These are phyloP conservation scores for Hypoxylon fuscum DNA, from an alignment of 495 filamentous ascomycete species.

Conservation along the genomic window DNA sequence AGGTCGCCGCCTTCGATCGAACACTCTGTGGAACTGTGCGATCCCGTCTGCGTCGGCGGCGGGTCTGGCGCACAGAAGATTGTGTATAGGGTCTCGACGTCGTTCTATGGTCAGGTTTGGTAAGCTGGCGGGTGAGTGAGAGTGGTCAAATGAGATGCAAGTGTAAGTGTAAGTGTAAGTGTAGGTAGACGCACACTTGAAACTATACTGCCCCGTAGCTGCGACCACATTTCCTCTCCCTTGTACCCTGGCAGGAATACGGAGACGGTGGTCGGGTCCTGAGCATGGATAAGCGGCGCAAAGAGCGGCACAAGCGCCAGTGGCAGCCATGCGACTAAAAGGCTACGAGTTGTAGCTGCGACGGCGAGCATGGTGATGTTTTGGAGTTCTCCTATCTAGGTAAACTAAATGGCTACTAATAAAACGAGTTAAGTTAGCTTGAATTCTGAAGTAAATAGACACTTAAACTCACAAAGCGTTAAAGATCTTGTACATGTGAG, in stretches of 20 bases:
- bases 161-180: too few species aligned
- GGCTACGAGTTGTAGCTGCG: background rate
- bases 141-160: background rate
- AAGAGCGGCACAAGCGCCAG: slow-evolving; percentile 3
- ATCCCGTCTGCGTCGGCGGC: slow-evolving; percentile 2
- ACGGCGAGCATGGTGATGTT: background rate
- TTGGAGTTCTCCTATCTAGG: too few species aligned
- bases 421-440: background rate
- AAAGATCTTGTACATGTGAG: too few species aligned
- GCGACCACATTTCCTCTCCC: slow-evolving; percentile 37
- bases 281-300: slow-evolving; percentile 7
- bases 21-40: slow-evolving; percentile 35
- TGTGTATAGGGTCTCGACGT: slow-evolving; percentile 48
- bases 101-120: slow-evolving; percentile 32
- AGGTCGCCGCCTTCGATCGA: slow-evolving; percentile 18
- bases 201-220: slow-evolving; percentile 49
- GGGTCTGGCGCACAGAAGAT: slow-evolving; percentile 50
- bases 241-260: slow-evolving; percentile 48
- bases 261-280: slow-evolving; percentile 43
- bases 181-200: slow-evolving; percentile 40
- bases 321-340: background rate
- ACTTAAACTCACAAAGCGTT: too few species aligned
- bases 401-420: background rate
- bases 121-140: background rate
- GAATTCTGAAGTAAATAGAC: background rate